These are phyloP conservation scores for Ceratocystis destructans DNA, from an alignment of 2,329 filamentous ascomycete genomes.

Conservation along the genomic window DNA sequence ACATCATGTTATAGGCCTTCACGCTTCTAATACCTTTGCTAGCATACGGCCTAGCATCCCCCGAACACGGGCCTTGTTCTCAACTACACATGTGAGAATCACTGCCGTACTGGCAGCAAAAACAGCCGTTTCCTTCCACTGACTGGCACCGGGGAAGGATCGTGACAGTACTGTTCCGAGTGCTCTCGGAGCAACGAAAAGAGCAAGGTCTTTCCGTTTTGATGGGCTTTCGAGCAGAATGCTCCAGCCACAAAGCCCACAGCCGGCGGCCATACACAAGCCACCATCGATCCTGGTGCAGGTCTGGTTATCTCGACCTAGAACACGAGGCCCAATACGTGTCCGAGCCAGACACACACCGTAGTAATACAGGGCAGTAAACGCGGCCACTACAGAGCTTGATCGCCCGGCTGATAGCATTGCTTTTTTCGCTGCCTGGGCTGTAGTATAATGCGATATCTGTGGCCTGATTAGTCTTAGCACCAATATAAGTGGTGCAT, in stretches of 20 bases:
- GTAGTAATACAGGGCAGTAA: slow-evolving; percentile 73
- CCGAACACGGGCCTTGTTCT: slow-evolving; percentile 49
- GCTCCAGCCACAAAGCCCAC: slow-evolving; percentile 67
- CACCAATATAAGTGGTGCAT: slow-evolving; percentile 60
- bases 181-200: slow-evolving; percentile 71
- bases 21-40: slow-evolving; percentile 34
- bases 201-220: slow-evolving; percentile 58
- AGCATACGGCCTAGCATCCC: slow-evolving; percentile 54
- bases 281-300: slow-evolving; percentile 43
- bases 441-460: slow-evolving; percentile 31
- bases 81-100: slow-evolving; percentile 52
- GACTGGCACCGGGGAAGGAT: slow-evolving; percentile 33
- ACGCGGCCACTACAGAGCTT: slow-evolving; percentile 63
- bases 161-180: slow-evolving; percentile 61
- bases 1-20: slow-evolving; percentile 10
- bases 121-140: slow-evolving; percentile 52
- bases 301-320: slow-evolving; percentile 37
- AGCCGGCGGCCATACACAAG: slow-evolving; percentile 58
- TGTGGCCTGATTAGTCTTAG: slow-evolving; percentile 35
- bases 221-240: slow-evolving; percentile 55
- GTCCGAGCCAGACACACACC: slow-evolving; percentile 67
- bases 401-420: slow-evolving; percentile 51
- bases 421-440: slow-evolving; percentile 37
- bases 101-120: slow-evolving; percentile 57
- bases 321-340: slow-evolving; percentile 53